phyloP scores from a whole-genome alignment of 2,329 filamentous ascomycete species.

The Monilinia fructigena region DNA sequence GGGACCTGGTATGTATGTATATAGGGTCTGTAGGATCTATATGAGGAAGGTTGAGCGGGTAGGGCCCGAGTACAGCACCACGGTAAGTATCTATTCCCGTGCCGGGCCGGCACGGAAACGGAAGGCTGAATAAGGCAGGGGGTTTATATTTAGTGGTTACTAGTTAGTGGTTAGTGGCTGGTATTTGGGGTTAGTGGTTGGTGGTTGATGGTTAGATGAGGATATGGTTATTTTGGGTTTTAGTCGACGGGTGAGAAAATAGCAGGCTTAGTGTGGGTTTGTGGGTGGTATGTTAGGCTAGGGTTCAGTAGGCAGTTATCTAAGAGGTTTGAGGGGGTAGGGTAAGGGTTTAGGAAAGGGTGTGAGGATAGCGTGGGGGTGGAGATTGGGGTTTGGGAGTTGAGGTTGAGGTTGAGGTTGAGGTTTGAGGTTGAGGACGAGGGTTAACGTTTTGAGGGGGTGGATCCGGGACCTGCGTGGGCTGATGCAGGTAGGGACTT shows the following conservation, averaged over 20 bases:
- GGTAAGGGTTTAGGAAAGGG: not conserved
- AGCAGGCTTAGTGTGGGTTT: not conserved
- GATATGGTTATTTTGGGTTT: no score
- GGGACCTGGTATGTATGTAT: not conserved
- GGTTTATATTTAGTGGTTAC: no score
- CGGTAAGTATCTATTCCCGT: not conserved
- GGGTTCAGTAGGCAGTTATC: no score
- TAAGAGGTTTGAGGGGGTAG: not conserved
- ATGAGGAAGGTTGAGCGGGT: conserved; percentile 3
- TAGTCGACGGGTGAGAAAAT: no score
- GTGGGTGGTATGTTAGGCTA: not conserved
- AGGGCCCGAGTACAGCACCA: conserved; percentile 15
- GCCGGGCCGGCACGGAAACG: not conserved
- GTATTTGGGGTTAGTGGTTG: no score
- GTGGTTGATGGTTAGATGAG: not conserved
- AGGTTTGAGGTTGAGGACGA: no score
- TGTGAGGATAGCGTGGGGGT: not conserved
- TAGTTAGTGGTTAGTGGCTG: no score
- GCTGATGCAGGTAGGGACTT: not conserved
- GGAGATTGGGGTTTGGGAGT: no score
- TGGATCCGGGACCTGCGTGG: conserved; percentile 13
- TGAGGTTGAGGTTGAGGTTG: no score
- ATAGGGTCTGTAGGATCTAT: not conserved
- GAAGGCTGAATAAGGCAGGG: not conserved
- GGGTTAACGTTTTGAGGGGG: no score